Evolutionary conservation across 768 basidiomycete genomes (phyloP).

Genomic region (Boletus subcaerulescens): DNA sequence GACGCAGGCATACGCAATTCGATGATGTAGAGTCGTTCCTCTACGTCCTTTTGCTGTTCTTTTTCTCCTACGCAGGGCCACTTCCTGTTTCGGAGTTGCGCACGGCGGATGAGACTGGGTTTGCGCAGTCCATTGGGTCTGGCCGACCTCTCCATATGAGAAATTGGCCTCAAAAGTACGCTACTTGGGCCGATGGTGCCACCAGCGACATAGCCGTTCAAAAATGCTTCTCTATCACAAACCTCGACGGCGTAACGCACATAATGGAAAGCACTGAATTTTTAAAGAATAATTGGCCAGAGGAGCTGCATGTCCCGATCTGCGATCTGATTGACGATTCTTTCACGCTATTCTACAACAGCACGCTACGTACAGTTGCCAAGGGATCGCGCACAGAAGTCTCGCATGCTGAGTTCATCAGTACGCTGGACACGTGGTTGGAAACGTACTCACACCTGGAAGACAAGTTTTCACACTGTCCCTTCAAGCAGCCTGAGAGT

Average conservation of each 20-base stretch:
- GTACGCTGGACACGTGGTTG: neutral
- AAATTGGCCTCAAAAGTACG: too few relatives aligned
- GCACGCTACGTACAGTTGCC: neutral
- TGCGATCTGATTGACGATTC: neutral
- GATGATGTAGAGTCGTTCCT: conserved; percentile 3
- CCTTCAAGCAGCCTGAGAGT: neutral
- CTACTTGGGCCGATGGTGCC: neutral
- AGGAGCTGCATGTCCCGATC: neutral
- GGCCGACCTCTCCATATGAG: neutral
- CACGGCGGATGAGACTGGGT: neutral
- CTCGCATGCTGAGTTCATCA: neutral
- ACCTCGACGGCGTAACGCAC: too few relatives aligned
- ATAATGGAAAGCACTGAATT: neutral
- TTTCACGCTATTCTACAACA: neutral
- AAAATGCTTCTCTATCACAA: too few relatives aligned
- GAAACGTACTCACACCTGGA: neutral
- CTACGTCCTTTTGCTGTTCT: neutral
- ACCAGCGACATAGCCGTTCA: too few relatives aligned
- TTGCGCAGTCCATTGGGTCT: neutral
- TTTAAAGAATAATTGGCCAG: neutral
- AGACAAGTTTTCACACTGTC: neutral
- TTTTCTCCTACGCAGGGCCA: conserved; percentile 2
- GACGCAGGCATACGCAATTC: neutral
- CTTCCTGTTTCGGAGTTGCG: neutral
- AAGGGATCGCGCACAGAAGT: neutral